Conservation (phyloP, 2,329 filamentous ascomycete genomes). For the Diaporthe sp. region DNA sequence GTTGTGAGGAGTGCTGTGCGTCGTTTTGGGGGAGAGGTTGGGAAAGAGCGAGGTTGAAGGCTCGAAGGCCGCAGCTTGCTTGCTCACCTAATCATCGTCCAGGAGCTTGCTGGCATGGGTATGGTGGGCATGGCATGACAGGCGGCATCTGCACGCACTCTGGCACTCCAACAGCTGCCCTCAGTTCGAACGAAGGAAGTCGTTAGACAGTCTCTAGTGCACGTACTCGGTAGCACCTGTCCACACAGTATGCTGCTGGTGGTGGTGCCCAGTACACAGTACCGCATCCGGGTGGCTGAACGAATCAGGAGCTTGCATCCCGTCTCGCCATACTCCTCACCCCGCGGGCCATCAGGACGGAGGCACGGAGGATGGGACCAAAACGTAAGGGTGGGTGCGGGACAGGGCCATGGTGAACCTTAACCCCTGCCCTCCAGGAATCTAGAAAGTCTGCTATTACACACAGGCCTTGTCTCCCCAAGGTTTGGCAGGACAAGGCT, state of each 20-base stretch:
- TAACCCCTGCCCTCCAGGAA: background rate
- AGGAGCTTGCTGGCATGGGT: constrained; percentile 2
- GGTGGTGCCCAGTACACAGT: constrained; percentile 18
- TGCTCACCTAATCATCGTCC: constrained; percentile 27
- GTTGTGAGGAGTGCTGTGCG: constrained; percentile 23
- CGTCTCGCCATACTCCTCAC: constrained; percentile 4
- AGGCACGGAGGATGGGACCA: constrained; percentile 16
- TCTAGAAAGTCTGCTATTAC: background rate
- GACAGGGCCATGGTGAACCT: constrained; percentile 22
- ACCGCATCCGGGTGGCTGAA: background rate
- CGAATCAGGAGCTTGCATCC: constrained; percentile 26
- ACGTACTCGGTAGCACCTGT: constrained; percentile 22
- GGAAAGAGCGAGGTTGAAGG: constrained; percentile 26
- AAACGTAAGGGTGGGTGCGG: constrained; percentile 28
- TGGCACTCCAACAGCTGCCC: background rate
- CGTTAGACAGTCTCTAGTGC: background rate
- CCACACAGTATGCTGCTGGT: constrained; percentile 6
- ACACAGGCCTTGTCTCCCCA: background rate
- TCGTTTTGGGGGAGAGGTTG: constrained; percentile 23
- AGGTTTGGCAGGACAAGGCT: background rate
- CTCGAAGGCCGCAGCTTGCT: constrained; percentile 13
- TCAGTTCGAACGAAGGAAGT: too few species aligned
- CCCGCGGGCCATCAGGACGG: constrained; percentile 2
- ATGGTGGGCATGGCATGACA: background rate
- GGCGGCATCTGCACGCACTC: background rate